Evolutionary conservation across 768 basidiomycete species (phyloP), one percentile per base, ranked within the genome.

Genomic region (Auriscalpium vulgare): DNA sequence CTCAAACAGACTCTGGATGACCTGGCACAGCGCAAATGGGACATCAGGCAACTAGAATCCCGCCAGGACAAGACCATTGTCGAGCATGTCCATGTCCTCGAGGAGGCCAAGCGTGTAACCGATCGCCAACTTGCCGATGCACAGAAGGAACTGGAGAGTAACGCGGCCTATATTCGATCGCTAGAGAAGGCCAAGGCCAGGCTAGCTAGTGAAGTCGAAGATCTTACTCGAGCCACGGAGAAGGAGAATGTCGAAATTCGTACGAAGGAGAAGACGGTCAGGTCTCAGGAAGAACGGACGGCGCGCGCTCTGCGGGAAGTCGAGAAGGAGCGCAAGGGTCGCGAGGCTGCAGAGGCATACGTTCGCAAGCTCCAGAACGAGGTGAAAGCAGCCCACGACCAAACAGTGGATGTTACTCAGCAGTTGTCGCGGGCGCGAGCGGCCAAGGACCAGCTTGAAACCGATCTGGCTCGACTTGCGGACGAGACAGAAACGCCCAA

Each of bases 51-150:
- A 60, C 72, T 97, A 9, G 84, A 88, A 52, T 87, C 89, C 3
- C 84, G 80, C 66, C 88, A 97, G 66, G 92, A 97, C 75, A 97
- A 95, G 74, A 97, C 91, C n/a, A 95, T 97, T 57, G 94, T 98
- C 46, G 95, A 98, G 69, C 95, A 98, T 65, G 91, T 97, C 23
- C 87, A 98, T 67, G 95, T 97, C 34, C 78, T 95, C 10, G 94
- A 97, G 68, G 91, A 95, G 67, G 95, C 95, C 14, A 98, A 97
- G 70, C 85, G 85, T 37, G 85, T 95, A 55, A 95, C 95, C 1
- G 95, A 98, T 67, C 83, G 88, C 40, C 91, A 97, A 66, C 82
- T 97, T 14, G 81, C 77, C 17, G 89, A 91, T 2, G 88, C 93
- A 0, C 85, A 89, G 55, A 69, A 76, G 17, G 92, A 95, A 67